A percentile compares a stretch with the other conserved stretches of the same genome.
Evolutionary conservation across 495 filamentous ascomycete genomes (phyloP).

Genomic region (Usnea hakonensis): DNA sequence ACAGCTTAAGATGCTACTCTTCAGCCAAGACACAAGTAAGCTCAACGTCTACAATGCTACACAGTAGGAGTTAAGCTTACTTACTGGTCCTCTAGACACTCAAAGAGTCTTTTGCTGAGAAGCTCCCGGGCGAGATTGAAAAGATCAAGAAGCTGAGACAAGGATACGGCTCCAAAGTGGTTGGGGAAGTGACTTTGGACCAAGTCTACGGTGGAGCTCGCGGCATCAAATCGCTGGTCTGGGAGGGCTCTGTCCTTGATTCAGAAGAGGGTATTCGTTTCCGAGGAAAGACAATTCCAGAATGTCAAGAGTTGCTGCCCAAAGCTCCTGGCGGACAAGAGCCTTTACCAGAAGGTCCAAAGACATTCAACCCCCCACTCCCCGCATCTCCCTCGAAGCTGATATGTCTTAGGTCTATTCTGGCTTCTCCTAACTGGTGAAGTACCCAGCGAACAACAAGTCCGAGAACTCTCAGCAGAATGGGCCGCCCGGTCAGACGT

Average conservation of each 20-base stretch:
- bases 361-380: background rate
- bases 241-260: slow-evolving; percentile 98
- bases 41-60: slow-evolving; percentile 16
- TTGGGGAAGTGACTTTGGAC: slow-evolving; percentile 97
- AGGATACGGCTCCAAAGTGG: slow-evolving; percentile 86
- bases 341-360: slow-evolving; percentile 83
- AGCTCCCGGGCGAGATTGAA: slow-evolving; percentile 91
- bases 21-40: slow-evolving; percentile 76
- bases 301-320: slow-evolving; percentile 94
- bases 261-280: slow-evolving; percentile 98
- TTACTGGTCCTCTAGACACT: slow-evolving; percentile 58
- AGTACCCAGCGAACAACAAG: slow-evolving; percentile 94
- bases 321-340: slow-evolving; percentile 93
- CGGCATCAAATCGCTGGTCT: slow-evolving; percentile 96
- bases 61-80: slow-evolving; percentile 23
- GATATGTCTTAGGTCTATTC: slow-evolving; percentile 69
- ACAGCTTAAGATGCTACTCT: slow-evolving; percentile 80
- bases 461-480: slow-evolving; percentile 92
- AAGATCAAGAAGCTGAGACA: slow-evolving; percentile 97
- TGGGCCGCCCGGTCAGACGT: slow-evolving; percentile 96
- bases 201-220: slow-evolving; percentile 99
- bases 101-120: slow-evolving; percentile 96
- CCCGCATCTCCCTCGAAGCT: slow-evolving; percentile 13
- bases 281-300: slow-evolving; percentile 95
- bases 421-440: slow-evolving; percentile 98